Percentiles rank a stretch among this genome's conserved stretches.
Evolutionary conservation across 1,284 basidiomycete species (phyloP).

Genomic region (Coniophora puteana): DNA sequence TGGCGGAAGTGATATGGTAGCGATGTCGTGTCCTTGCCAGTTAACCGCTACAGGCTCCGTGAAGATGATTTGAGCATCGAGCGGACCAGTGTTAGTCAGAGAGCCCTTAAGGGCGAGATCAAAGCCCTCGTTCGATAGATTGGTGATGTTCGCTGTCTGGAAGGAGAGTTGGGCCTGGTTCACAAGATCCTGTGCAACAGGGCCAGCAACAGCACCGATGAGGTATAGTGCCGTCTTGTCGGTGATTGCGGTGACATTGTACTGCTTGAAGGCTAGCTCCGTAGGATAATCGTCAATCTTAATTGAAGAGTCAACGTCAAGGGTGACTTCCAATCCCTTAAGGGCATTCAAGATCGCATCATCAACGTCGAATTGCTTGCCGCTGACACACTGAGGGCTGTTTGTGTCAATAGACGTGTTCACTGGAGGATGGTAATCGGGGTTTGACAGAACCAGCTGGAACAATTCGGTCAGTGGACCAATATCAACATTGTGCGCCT

Average conservation of each 20-base stretch:
- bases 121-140: constrained; percentile 59
- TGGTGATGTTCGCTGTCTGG: constrained; percentile 58
- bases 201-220: constrained; percentile 64
- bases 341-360: constrained; percentile 63
- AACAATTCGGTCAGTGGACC: constrained; percentile 63
- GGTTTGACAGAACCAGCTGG: constrained; percentile 52
- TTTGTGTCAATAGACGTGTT: constrained; percentile 53
- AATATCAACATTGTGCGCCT: constrained; percentile 54
- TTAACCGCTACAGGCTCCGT: constrained; percentile 55
- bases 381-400: constrained; percentile 52
- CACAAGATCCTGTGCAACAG: constrained; percentile 65
- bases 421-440: constrained; percentile 46
- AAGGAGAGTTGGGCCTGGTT: constrained; percentile 56
- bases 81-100: constrained; percentile 57
- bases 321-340: constrained; percentile 53
- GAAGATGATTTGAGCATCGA: constrained; percentile 64
- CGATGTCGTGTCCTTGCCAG: constrained; percentile 70
- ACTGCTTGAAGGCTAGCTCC: constrained; percentile 61
- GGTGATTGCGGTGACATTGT: constrained; percentile 55
- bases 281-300: constrained; percentile 62
- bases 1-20: constrained; percentile 60
- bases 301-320: constrained; percentile 44
- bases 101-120: constrained; percentile 56
- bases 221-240: constrained; percentile 65
- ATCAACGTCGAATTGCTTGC: constrained; percentile 58